Conservation (phyloP, 176 grass and related monocot species). For the Oryza punctata region DNA sequence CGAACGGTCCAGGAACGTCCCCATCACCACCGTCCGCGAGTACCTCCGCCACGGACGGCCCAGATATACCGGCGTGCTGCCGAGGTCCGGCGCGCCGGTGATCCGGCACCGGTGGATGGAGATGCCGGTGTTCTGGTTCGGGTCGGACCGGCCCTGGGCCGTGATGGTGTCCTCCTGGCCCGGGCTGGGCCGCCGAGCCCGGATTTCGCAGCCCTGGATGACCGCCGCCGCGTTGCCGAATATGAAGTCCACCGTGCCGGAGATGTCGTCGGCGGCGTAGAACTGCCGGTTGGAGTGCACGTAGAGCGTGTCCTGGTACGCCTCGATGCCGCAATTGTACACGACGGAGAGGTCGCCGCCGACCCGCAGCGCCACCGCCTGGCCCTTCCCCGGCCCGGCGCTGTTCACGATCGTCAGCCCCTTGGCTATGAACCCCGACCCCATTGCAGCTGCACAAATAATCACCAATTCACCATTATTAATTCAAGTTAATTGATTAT, state of each 20-base stretch:
- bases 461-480: neutral
- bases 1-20: constrained; percentile 44
- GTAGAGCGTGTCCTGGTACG: constrained; percentile 78
- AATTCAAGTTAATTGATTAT: too few relatives aligned
- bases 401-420: constrained; percentile 68
- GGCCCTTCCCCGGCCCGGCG: constrained; percentile 59
- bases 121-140: constrained; percentile 74
- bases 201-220: constrained; percentile 65
- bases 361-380: constrained; percentile 68
- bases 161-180: constrained; percentile 57
- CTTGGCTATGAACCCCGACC: constrained; percentile 73
- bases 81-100: constrained; percentile 47
- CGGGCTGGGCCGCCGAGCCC: constrained; percentile 11
- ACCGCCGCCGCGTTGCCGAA: constrained; percentile 77
- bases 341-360: constrained; percentile 66
- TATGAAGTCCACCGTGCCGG: constrained; percentile 80
- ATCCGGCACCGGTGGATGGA: constrained; percentile 71
- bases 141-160: constrained; percentile 71
- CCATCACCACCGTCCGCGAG: constrained; percentile 62
- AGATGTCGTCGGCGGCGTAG: constrained; percentile 46
- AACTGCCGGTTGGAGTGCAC: constrained; percentile 79
- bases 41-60: constrained; percentile 72
- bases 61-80: constrained; percentile 51
- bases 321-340: constrained; percentile 69
- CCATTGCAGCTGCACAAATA: constrained; percentile 50